These are phyloP conservation scores for Russula virescens DNA, from an alignment of 768 basidiomycete genomes.

Conservation along the genomic window DNA sequence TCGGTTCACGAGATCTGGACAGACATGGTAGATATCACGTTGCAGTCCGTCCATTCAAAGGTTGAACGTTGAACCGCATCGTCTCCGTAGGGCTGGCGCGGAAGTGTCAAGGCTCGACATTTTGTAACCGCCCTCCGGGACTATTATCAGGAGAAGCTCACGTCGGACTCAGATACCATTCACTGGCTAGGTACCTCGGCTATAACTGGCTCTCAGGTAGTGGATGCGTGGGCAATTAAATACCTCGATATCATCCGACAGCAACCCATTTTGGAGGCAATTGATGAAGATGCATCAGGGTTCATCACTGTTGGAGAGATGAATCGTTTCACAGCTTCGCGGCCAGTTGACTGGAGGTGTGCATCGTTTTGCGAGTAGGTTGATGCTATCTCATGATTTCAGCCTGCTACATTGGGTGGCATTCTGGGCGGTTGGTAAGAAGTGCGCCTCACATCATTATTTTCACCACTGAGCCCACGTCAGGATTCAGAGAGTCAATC, in stretches of 20 bases:
- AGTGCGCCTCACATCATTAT: too few species aligned
- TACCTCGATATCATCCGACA: constrained; percentile 24
- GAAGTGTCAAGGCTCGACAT: constrained; percentile 20
- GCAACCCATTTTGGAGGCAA: constrained; percentile 30
- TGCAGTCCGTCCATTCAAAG: too few species aligned
- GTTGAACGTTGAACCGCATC: neutral
- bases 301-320: constrained; percentile 29
- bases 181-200: neutral
- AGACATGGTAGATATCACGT: constrained; percentile 26
- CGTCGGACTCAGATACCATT: neutral
- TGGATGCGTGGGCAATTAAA: constrained; percentile 30
- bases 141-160: constrained; percentile 27
- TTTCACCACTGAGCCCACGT: too few species aligned
- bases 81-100: constrained; percentile 18
- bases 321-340: constrained; percentile 5
- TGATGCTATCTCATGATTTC: neutral
- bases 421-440: constrained; percentile 29
- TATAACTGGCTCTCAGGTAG: too few species aligned
- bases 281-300: constrained; percentile 34
- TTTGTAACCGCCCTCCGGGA: constrained; percentile 30
- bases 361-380: neutral
- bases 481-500: constrained; percentile 14
- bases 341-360: constrained; percentile 30
- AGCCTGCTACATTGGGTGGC: constrained; percentile 31
- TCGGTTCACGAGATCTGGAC: constrained; percentile 21